Conservation (phyloP, 208 protist species). For the Perkinsela sp. region DNA sequence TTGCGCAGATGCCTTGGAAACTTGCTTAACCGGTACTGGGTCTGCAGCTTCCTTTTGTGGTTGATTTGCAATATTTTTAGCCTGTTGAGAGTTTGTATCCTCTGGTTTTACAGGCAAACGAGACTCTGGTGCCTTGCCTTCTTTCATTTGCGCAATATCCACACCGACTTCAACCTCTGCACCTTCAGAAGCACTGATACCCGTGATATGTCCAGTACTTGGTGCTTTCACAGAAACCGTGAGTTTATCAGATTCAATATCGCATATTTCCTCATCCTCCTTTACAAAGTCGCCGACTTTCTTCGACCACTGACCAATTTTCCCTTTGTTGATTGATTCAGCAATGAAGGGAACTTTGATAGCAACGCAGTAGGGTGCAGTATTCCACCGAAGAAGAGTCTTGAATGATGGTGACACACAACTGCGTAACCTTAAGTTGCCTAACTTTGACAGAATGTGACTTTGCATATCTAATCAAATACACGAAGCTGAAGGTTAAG, state of each 20-base stretch:
- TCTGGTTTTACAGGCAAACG: neutral
- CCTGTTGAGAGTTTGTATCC: neutral
- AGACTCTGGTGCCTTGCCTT: constrained; percentile 10
- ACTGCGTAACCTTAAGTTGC: neutral
- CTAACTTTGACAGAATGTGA: neutral
- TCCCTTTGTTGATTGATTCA: constrained; percentile 89
- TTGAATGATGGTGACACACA: neutral
- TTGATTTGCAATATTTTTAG: neutral
- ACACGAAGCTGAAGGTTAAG: neutral
- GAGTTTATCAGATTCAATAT: constrained; percentile 95
- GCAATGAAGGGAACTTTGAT: constrained; percentile 81
- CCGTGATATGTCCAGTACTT: constrained; percentile 56
- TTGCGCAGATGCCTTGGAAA: constrained; percentile 5
- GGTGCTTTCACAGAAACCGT: constrained; percentile 76
- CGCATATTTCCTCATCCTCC: constrained; percentile 80
- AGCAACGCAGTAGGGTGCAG: constrained; percentile 24
- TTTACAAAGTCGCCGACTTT: constrained; percentile 77
- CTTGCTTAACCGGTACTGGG: neutral
- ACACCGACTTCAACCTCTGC: constrained; percentile 63
- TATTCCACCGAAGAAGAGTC: neutral
- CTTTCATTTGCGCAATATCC: constrained; percentile 56
- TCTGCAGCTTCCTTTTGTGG: neutral
- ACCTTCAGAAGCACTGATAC: constrained; percentile 53
- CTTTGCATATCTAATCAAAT: neutral
- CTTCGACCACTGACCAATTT: constrained; percentile 75